Conservation (phyloP, 441 rosid species). For the Populus hybrid region DNA sequence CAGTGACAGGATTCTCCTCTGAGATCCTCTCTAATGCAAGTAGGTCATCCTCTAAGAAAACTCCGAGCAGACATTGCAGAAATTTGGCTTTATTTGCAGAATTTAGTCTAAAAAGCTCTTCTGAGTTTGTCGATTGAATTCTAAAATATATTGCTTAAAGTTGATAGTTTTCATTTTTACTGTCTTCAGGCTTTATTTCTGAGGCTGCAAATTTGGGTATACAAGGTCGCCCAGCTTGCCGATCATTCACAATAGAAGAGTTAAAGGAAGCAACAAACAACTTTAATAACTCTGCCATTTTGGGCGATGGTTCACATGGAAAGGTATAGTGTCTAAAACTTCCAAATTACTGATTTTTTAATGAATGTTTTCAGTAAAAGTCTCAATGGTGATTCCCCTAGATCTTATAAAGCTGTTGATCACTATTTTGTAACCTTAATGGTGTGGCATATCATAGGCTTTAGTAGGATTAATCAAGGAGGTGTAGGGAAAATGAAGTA, state of each 20-base stretch:
- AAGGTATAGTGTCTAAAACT: conserved; percentile 30
- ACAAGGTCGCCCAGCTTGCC: conserved; percentile 36
- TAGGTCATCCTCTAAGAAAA: conserved; percentile 27
- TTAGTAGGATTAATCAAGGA: background rate
- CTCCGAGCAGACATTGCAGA: background rate
- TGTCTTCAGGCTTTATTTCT: conserved; percentile 36
- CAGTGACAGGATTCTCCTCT: conserved; percentile 44
- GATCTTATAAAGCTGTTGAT: background rate
- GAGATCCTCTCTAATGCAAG: conserved; percentile 55
- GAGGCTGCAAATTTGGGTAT: conserved; percentile 33
- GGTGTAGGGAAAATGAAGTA: background rate
- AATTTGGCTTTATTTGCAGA: background rate
- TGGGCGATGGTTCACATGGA: conserved; percentile 52
- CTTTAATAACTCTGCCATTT: conserved; percentile 33
- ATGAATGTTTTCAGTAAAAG: background rate
- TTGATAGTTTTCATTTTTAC: background rate
- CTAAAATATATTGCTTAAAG: background rate
- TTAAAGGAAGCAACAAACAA: conserved; percentile 45
- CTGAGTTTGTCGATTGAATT: background rate
- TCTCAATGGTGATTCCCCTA: background rate
- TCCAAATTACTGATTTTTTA: background rate
- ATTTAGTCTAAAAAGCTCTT: background rate
- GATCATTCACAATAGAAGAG: conserved; percentile 46
- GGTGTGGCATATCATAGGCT: background rate
- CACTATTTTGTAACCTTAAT: background rate